A percentile compares a stretch with the other conserved stretches of the same genome.
Conservation (phyloP, 108 stramenopile genomes). For the Cyclotella cryptica region DNA sequence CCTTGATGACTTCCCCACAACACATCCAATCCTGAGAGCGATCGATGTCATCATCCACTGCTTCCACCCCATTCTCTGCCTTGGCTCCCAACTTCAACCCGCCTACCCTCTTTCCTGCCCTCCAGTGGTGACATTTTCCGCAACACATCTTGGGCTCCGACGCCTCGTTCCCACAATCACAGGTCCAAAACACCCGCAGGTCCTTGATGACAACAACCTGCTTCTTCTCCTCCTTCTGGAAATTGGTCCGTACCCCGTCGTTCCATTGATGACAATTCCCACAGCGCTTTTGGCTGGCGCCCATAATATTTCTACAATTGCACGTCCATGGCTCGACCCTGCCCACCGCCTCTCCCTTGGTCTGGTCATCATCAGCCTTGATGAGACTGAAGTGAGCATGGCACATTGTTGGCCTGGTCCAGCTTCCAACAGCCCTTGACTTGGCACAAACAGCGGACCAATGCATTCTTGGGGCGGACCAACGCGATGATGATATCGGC, state of each 20-base stretch:
- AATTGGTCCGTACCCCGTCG: conserved; percentile 13
- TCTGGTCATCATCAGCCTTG: neutral
- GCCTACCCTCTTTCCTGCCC: conserved; percentile 22
- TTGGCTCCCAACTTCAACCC: conserved; percentile 21
- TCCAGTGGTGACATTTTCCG: conserved; percentile 42
- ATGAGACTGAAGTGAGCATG: conserved; percentile 34
- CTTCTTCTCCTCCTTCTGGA: neutral
- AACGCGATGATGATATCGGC: conserved; percentile 15
- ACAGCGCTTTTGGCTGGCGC: conserved; percentile 16
- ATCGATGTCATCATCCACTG: conserved; percentile 16
- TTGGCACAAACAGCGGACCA: conserved; percentile 28
- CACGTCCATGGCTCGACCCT: conserved; percentile 24
- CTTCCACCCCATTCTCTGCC: neutral
- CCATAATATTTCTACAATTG: conserved; percentile 1
- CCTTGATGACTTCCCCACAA: conserved; percentile 21
- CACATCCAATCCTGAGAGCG: conserved; percentile 32
- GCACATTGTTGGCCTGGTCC: conserved; percentile 44
- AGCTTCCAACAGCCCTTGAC: conserved; percentile 40
- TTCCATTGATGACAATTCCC: conserved; percentile 17
- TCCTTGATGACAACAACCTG: neutral
- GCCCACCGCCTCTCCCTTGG: neutral
- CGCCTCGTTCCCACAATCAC: conserved; percentile 25
- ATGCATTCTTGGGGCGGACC: conserved; percentile 19
- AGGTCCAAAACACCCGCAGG: conserved; percentile 12
- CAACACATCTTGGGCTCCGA: conserved; percentile 19